phyloP scores from a whole-genome alignment of 2,329 filamentous ascomycete genomes.

The Paraphoma chrysanthemicola region DNA sequence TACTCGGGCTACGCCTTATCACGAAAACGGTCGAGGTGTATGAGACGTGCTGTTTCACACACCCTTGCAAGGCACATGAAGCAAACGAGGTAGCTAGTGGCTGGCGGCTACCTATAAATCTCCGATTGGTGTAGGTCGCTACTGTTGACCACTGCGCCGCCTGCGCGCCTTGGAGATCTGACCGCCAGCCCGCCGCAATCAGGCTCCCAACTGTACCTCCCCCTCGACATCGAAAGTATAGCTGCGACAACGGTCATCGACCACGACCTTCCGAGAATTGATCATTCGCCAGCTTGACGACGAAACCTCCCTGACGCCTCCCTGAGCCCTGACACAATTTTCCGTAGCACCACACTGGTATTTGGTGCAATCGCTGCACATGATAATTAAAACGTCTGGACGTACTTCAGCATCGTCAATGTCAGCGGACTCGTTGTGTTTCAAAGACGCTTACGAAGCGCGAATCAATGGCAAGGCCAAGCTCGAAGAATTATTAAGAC shows the following conservation, averaged over 20 bases:
- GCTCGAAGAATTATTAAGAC: slow-evolving; percentile 8
- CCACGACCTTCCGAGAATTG: not conserved
- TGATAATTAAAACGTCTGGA: too few species aligned
- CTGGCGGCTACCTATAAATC: not conserved
- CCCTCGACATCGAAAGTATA: slow-evolving; percentile 1
- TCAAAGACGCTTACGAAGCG: slow-evolving; percentile 2
- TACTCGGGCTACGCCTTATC: too few species aligned
- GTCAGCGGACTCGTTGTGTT: slow-evolving; percentile 6
- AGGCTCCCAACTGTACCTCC: not conserved
- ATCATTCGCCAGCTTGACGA: too few species aligned
- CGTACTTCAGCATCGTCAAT: not conserved
- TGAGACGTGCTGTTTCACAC: not conserved
- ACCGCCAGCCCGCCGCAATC: not conserved
- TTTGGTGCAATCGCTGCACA: too few species aligned
- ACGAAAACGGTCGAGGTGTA: not conserved
- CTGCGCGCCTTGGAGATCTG: not conserved
- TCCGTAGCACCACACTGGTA: too few species aligned
- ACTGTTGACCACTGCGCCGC: not conserved
- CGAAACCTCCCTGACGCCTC: too few species aligned
- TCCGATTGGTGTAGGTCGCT: not conserved
- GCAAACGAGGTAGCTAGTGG: not conserved
- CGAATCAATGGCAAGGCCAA: slow-evolving; percentile 1
- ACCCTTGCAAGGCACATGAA: slow-evolving; percentile 1
- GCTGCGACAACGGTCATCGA: not conserved
- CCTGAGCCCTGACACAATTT: too few species aligned